A percentile compares a stretch with the other conserved stretches of the same genome.
Conservation (phyloP, 306 rosid species). For the Morella rubra region DNA sequence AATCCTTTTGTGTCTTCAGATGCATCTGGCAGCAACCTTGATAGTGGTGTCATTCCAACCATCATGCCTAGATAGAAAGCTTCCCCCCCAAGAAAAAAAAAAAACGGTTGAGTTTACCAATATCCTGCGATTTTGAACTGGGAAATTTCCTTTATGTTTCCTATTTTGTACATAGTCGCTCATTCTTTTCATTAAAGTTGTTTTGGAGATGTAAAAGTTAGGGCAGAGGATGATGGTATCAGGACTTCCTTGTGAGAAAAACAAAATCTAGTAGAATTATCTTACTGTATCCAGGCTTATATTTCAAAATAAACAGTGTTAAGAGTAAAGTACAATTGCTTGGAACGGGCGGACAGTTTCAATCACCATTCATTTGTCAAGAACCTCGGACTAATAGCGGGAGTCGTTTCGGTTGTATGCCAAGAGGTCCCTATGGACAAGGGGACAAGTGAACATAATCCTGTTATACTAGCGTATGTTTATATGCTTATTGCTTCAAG, state of each 20-base stretch:
- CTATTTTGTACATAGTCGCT: background rate
- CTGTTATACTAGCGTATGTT: too few species aligned
- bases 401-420: too few species aligned
- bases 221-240: background rate
- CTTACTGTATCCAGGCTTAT: background rate
- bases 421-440: too few species aligned
- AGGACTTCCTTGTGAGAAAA: background rate
- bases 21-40: conserved; percentile 78
- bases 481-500: too few species aligned
- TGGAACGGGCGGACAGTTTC: too few species aligned
- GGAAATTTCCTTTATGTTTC: background rate
- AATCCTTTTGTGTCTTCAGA: conserved; percentile 60
- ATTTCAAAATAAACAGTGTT: background rate
- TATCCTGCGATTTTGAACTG: background rate
- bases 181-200: background rate
- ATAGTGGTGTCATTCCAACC: conserved; percentile 74
- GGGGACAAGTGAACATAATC: too few species aligned
- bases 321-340: background rate
- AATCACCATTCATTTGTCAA: too few species aligned
- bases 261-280: background rate
- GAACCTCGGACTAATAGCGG: too few species aligned
- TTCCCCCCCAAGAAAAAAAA: background rate
- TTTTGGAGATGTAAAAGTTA: background rate
- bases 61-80: conserved; percentile 75
- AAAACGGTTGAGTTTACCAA: background rate